Evolutionary conservation across 805 yeast genomes (phyloP).

Genomic region (Pichia sporocuriosa): DNA sequence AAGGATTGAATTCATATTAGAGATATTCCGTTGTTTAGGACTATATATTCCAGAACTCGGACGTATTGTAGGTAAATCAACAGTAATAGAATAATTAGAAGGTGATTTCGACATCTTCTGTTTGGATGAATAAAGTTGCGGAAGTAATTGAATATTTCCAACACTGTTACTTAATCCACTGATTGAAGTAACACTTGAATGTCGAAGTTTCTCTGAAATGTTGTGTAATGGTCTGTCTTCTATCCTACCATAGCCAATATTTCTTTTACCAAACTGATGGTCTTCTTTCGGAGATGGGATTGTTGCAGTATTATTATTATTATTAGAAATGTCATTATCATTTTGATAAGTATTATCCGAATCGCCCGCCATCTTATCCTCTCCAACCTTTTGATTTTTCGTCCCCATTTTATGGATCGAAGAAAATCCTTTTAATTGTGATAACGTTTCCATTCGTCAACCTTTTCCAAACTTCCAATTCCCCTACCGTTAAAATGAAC

Average conservation of each 20-base stretch:
- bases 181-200: neutral
- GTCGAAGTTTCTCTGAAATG: slow-evolving; percentile 1
- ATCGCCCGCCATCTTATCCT: neutral
- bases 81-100: slow-evolving; percentile 3
- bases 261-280: too few relatives aligned
- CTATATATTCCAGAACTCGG: slow-evolving; percentile 7
- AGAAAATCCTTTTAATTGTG: slow-evolving; percentile 1
- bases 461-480: neutral
- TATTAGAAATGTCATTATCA: too few relatives aligned
- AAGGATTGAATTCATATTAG: slow-evolving; percentile 2
- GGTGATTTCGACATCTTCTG: neutral
- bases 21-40: slow-evolving; percentile 3
- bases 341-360: neutral
- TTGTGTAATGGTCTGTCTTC: neutral
- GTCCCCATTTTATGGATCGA: slow-evolving; percentile 1
- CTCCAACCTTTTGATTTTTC: neutral
- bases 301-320: neutral
- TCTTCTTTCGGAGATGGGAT: neutral
- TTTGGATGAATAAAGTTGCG: neutral
- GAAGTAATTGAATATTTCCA: neutral
- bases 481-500: too few relatives aligned
- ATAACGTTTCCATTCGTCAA: neutral
- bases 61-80: slow-evolving; percentile 9
- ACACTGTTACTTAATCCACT: too few relatives aligned
- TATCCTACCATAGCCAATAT: too few relatives aligned